Conservation (phyloP, 768 basidiomycete species). For the Amanita thiersii region DNA sequence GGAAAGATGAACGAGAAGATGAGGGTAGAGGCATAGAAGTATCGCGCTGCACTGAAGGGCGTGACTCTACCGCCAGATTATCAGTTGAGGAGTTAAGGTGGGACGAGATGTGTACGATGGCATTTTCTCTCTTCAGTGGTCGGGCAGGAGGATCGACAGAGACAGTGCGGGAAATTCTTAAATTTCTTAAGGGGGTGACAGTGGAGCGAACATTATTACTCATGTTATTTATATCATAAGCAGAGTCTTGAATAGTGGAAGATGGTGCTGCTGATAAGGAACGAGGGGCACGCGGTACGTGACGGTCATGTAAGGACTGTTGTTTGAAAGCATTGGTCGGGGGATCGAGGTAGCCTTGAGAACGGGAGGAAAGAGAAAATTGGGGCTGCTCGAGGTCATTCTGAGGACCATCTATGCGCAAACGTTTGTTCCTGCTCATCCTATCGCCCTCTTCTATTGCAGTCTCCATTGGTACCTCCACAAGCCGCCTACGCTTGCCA, state of each 20-base stretch:
- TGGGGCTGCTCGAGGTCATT: slow-evolving; percentile 20
- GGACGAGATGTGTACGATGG: slow-evolving; percentile 2
- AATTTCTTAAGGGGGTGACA: slow-evolving; percentile 34
- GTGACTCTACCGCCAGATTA: slow-evolving; percentile 27
- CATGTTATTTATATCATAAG: background rate
- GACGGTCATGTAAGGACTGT: slow-evolving; percentile 13
- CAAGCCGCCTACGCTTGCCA: slow-evolving; percentile 48
- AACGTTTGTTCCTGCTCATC: slow-evolving; percentile 37
- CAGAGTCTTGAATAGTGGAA: slow-evolving; percentile 19
- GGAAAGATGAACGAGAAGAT: slow-evolving; percentile 41
- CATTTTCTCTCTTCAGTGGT: slow-evolving; percentile 15
- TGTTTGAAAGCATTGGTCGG: slow-evolving; percentile 36
- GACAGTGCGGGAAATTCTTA: slow-evolving; percentile 49
- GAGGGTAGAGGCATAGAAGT: slow-evolving; percentile 36
- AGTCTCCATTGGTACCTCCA: slow-evolving; percentile 13
- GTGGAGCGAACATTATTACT: slow-evolving; percentile 23
- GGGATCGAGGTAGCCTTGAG: slow-evolving; percentile 44
- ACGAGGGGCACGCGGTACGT: slow-evolving; percentile 13
- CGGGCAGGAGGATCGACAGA: slow-evolving; percentile 58
- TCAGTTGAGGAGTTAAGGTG: slow-evolving; percentile 33
- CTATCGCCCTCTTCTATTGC: slow-evolving; percentile 21
- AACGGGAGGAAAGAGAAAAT: slow-evolving; percentile 12
- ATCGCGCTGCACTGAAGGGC: slow-evolving; percentile 26
- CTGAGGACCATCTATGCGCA: slow-evolving; percentile 44
- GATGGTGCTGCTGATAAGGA: slow-evolving; percentile 17